These are phyloP conservation scores for Vitis amurensis DNA, from an alignment of 164 flowering plant species.

Conservation along the genomic window DNA sequence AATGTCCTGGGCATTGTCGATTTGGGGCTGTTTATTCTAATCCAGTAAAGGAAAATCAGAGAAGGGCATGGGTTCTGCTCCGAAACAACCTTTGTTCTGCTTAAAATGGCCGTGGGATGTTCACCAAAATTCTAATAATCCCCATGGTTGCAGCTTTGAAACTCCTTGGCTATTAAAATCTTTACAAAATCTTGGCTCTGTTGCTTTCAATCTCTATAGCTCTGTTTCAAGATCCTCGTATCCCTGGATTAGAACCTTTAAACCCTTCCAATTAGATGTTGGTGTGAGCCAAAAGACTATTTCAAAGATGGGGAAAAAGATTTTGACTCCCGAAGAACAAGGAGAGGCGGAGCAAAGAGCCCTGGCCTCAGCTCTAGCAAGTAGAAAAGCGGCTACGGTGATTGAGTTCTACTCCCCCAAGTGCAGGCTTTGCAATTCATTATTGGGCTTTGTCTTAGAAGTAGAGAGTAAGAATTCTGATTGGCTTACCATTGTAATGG, in stretches of 20 bases:
- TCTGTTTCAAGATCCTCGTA: constrained; percentile 33
- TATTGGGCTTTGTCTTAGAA: constrained; percentile 63
- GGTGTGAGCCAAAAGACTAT: constrained; percentile 7
- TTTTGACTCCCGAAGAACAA: constrained; percentile 60
- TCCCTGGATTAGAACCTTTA: constrained; percentile 17
- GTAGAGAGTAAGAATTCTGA: constrained; percentile 66
- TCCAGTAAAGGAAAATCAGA: not conserved
- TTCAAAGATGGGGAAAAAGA: constrained; percentile 16
- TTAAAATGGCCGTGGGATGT: constrained; percentile 75
- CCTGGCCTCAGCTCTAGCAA: constrained; percentile 73
- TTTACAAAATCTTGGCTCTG: constrained; percentile 46
- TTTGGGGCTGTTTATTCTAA: not conserved
- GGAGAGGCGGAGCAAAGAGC: constrained; percentile 92
- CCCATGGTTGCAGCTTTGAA: constrained; percentile 48
- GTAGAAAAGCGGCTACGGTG: constrained; percentile 81
- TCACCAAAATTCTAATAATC: constrained; percentile 31
- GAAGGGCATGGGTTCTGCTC: constrained; percentile 24
- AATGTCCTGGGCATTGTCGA: not conserved
- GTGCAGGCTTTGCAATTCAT: constrained; percentile 80
- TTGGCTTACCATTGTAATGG: constrained; percentile 92
- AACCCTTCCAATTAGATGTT: constrained; percentile 13
- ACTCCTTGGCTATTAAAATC: constrained; percentile 81
- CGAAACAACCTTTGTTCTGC: constrained; percentile 53
- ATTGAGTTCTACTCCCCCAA: constrained; percentile 94
- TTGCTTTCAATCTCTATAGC: constrained; percentile 39